A percentile compares a stretch with the other conserved stretches of the same genome.
These are phyloP conservation scores for Blastobotrys elegans DNA, from an alignment of 1,139 yeast species.

Conservation along the genomic window DNA sequence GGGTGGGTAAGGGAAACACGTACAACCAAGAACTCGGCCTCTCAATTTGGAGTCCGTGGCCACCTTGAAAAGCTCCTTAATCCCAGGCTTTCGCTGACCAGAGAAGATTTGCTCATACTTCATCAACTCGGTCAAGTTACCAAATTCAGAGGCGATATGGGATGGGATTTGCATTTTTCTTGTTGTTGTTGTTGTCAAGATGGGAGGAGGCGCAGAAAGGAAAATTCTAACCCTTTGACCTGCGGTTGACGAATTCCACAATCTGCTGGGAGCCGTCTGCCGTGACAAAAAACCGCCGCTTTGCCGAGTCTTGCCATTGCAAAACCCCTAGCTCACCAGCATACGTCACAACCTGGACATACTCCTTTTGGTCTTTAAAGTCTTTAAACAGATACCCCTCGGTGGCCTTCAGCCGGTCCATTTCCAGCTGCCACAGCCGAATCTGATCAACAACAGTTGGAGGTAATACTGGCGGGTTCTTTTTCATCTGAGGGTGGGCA, in stretches of 20 bases:
- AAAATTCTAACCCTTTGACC: constrained; percentile 19
- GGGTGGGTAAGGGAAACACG: too few relatives aligned
- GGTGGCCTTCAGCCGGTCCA: constrained; percentile 84
- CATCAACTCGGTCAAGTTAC: not conserved
- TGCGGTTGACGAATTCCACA: constrained; percentile 77
- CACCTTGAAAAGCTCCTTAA: not conserved
- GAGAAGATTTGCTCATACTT: not conserved
- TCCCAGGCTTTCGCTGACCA: not conserved
- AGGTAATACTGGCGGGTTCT: constrained; percentile 52
- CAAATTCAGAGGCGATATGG: not conserved
- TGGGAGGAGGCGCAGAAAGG: not conserved
- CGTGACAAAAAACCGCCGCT: constrained; percentile 69
- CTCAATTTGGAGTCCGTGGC: not conserved
- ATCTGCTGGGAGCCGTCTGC: constrained; percentile 89
- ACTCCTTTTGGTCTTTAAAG: constrained; percentile 73
- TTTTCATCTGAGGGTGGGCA: constrained; percentile 89
- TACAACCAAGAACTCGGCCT: not conserved
- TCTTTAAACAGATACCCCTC: constrained; percentile 88
- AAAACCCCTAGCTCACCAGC: constrained; percentile 90
- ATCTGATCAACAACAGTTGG: constrained; percentile 97
- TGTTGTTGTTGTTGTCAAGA: not conserved
- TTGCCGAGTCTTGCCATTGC: constrained; percentile 72
- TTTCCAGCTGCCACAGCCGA: constrained; percentile 89
- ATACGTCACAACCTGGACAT: constrained; percentile 63
- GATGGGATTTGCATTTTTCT: not conserved